These are phyloP conservation scores for Orobanche coerulescens DNA, from an alignment of 257 asterid species.

Conservation along the genomic window DNA sequence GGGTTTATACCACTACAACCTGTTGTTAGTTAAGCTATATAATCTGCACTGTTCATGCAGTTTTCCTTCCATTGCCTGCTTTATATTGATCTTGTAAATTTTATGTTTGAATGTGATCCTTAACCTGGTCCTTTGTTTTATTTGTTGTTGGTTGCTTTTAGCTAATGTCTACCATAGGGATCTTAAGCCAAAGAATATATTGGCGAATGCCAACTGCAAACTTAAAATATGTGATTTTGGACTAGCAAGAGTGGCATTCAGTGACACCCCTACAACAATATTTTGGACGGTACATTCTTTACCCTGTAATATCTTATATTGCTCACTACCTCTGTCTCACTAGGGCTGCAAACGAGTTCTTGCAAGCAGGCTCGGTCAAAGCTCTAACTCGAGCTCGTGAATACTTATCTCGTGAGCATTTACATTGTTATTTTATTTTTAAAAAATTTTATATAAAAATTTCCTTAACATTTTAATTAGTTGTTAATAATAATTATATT, in stretches of 20 bases:
- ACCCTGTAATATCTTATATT: conserved; percentile 1
- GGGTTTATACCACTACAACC: not conserved
- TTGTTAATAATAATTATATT: no score
- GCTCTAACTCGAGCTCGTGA: no score
- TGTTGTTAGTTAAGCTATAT: not conserved
- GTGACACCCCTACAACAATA: conserved; percentile 71
- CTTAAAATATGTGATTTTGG: conserved; percentile 92
- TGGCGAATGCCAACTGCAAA: conserved; percentile 97
- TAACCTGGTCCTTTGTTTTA: conserved; percentile 16
- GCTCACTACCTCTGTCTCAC: not conserved
- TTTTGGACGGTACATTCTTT: conserved; percentile 77
- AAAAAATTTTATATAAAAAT: no score
- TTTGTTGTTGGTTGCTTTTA: conserved; percentile 47
- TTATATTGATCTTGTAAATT: no score
- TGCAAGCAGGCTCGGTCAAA: no score
- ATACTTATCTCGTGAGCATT: no score
- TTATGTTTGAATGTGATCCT: not conserved
- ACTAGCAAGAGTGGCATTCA: conserved; percentile 87
- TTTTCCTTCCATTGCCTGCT: no score
- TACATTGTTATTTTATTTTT: no score
- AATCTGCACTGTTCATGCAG: no score
- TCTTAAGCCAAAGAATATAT: conserved; percentile 86
- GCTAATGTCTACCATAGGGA: conserved; percentile 94
- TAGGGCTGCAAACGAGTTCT: no score
- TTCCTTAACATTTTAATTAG: no score